These are phyloP conservation scores for Mortierella hygrophila DNA, from an alignment of 192 early-diverging fungal species.

Conservation along the genomic window DNA sequence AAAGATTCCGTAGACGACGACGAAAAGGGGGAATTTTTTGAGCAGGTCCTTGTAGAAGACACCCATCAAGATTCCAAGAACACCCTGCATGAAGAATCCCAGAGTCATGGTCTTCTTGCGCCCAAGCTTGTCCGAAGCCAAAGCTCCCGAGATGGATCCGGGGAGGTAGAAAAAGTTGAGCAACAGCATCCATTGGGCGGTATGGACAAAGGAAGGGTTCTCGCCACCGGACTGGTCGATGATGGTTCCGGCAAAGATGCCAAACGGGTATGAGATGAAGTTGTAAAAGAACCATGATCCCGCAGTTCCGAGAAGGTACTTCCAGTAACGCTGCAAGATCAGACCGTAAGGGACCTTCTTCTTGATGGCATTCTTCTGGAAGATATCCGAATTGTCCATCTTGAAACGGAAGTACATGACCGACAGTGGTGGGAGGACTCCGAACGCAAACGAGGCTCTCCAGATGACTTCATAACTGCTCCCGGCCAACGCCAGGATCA, in stretches of 20 bases:
- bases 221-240: neutral
- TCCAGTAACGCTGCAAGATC: slow-evolving; percentile 61
- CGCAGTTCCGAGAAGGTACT: slow-evolving; percentile 56
- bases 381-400: slow-evolving; percentile 63
- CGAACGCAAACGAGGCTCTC: slow-evolving; percentile 66
- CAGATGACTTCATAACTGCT: slow-evolving; percentile 57
- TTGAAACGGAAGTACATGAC: slow-evolving; percentile 65
- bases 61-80: slow-evolving; percentile 64
- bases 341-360: slow-evolving; percentile 61
- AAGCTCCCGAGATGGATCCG: slow-evolving; percentile 61
- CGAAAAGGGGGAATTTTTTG: slow-evolving; percentile 57
- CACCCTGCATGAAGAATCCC: slow-evolving; percentile 62
- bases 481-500: slow-evolving; percentile 58
- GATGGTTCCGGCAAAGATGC: slow-evolving; percentile 31
- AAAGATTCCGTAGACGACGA: slow-evolving; percentile 67
- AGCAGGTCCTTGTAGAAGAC: slow-evolving; percentile 49
- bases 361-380: slow-evolving; percentile 56
- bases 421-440: slow-evolving; percentile 50
- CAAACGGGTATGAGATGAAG: slow-evolving; percentile 22
- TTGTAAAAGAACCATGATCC: slow-evolving; percentile 30
- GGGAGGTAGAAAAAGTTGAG: slow-evolving; percentile 64
- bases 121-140: slow-evolving; percentile 60
- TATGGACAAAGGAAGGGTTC: slow-evolving; percentile 40
- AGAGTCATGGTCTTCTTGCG: slow-evolving; percentile 61
- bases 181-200: slow-evolving; percentile 59